phyloP scores from a whole-genome alignment of 148 eudicot species.

The Silene conica region DNA sequence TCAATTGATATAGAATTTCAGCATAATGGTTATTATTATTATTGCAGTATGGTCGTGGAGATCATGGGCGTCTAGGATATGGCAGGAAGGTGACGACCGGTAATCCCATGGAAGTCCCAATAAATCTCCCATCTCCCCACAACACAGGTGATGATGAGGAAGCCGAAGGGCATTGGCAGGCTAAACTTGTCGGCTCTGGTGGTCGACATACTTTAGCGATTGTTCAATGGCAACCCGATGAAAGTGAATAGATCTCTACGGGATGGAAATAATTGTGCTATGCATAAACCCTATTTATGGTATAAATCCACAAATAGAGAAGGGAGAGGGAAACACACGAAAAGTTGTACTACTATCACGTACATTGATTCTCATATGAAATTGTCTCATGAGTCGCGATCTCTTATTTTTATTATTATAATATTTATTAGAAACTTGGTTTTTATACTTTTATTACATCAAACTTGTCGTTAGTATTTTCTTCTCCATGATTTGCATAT shows the following conservation, averaged over 20 bases:
- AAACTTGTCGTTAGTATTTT: no score
- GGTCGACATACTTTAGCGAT: constrained; percentile 91
- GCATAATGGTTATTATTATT: not conserved
- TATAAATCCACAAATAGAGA: no score
- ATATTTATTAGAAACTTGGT: no score
- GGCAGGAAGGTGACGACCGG: constrained; percentile 84
- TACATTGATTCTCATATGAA: no score
- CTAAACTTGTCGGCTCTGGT: constrained; percentile 83
- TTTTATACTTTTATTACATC: no score
- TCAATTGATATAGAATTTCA: not conserved
- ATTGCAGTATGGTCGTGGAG: constrained; percentile 88
- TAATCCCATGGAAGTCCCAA: constrained; percentile 85
- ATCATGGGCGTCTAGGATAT: constrained; percentile 96
- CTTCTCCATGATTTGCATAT: no score
- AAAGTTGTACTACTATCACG: no score
- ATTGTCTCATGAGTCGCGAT: no score
- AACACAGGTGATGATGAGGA: constrained; percentile 29
- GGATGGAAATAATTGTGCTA: not conserved
- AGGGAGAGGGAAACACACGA: no score
- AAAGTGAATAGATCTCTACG: constrained; percentile 16
- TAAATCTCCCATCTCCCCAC: constrained; percentile 60
- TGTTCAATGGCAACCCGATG: constrained; percentile 53
- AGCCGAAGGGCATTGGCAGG: constrained; percentile 61
- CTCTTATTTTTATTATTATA: no score
- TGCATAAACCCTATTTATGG: constrained; percentile 5